These are phyloP conservation scores for Boletellus ananiceps DNA, from an alignment of 768 basidiomycete species.

Conservation along the genomic window DNA sequence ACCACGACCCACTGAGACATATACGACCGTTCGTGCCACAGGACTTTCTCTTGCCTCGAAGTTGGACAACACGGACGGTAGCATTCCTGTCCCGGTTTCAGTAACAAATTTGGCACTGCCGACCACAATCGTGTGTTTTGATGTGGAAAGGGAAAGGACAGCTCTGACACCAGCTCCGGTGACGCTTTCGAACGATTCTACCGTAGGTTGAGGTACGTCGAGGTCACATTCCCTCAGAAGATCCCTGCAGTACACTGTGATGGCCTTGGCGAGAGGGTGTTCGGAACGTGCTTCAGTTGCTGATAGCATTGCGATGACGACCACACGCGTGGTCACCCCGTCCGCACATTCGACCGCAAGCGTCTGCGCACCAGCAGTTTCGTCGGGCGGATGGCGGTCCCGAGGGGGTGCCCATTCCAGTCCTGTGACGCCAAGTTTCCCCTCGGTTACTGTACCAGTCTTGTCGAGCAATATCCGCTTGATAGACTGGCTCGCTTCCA, in stretches of 20 bases:
- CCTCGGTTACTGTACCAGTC: constrained; percentile 94
- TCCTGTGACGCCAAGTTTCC: constrained; percentile 81
- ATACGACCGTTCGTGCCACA: constrained; percentile 81
- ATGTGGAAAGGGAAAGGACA: constrained; percentile 48
- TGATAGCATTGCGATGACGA: constrained; percentile 75
- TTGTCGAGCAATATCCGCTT: constrained; percentile 89
- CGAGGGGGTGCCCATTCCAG: constrained; percentile 64
- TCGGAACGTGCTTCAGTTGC: constrained; percentile 90
- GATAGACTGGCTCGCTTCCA: constrained; percentile 85
- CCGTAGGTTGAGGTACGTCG: constrained; percentile 45
- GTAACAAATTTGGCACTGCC: constrained; percentile 74
- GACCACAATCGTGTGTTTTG: constrained; percentile 58
- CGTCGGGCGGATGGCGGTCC: constrained; percentile 20
- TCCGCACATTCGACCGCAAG: constrained; percentile 45
- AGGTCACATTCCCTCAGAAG: constrained; percentile 41
- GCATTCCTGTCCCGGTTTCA: constrained; percentile 43
- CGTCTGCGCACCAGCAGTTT: constrained; percentile 5
- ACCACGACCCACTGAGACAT: constrained; percentile 58
- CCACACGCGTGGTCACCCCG: constrained; percentile 52
- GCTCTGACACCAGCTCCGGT: constrained; percentile 89
- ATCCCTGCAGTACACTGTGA: constrained; percentile 77
- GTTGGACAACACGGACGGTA: constrained; percentile 54
- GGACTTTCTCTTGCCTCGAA: constrained; percentile 72
- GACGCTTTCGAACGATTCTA: constrained; percentile 79
- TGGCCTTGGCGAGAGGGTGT: constrained; percentile 93